Base-by-base conservation (phyloP, 345 rosid species). In the Salix koriyanagi region DNA sequence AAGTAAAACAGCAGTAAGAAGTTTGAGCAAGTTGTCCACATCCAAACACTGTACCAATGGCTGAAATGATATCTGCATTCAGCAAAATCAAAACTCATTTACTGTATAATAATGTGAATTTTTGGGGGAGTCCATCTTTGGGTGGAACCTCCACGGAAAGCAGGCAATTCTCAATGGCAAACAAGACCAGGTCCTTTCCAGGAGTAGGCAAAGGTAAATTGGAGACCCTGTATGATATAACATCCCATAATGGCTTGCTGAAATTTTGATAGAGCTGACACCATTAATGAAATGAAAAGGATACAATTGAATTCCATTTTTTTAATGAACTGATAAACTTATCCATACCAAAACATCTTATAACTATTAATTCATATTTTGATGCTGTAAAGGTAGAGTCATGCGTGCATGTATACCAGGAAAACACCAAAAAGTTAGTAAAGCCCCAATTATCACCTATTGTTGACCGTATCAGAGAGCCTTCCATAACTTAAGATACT, bases 141-240 rank as follows among this genome's bases (percentile, higher is more conserved):
- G 94, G 94, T 71, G 99, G 99, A 87, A 94, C 89, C 82, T 92
- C 99, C 75, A 84, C 95, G 26, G 93, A 86, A 75, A 96, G 98
- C 81, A 94, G 80, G 85, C 88, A 87, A 79, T 89, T 94, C 84
- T 92, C 98, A 42, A 96, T 86, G 74, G 98, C 88, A 87, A 92
- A 96, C 85, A 96, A 86, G 81, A 96, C 88, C 64, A 97, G 84
- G 74, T 96, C 97, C 83, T 89, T 91, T 81, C 97, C 99, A 42
- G 99, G 95, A 82, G 32, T 30, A 30, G 32, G 32, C 32, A 30
- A 30, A 30, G 32, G 32, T 30, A 30, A 3, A 30, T 30, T 30
- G 32, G 32, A 30, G 32, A 30, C 32, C 32, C 2, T 30, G 32
- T 30, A 30, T 75, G 93, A 83, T 48, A 96, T 92, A 78, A 88